Evolutionary conservation across 2,329 filamentous ascomycete genomes (phyloP).

Genomic region (Dichotomopilus funicola): DNA sequence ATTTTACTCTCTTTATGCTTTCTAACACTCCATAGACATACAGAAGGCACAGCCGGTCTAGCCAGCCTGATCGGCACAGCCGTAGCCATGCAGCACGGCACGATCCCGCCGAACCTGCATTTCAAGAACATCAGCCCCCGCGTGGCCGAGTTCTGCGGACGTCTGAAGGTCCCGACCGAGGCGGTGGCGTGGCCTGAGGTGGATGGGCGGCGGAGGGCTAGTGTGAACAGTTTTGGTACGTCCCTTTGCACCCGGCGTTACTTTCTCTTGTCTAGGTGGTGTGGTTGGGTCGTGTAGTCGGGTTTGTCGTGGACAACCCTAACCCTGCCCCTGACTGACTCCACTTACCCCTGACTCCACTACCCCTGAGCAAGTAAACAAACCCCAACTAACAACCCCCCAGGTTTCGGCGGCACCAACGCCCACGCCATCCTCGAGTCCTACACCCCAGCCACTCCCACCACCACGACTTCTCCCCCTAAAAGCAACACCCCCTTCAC

Average conservation of each 20-base stretch:
- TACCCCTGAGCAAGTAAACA: no score
- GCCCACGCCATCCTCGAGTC: conserved; percentile 21
- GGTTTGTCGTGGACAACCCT: no score
- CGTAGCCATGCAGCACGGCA: not conserved
- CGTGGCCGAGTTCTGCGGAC: not conserved
- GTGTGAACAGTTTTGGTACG: conserved; percentile 3
- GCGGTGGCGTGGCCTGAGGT: not conserved
- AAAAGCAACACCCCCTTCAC: not conserved
- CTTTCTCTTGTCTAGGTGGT: no score
- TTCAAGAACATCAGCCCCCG: not conserved
- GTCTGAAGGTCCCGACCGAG: not conserved
- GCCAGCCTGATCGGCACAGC: not conserved
- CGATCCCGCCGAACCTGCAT: not conserved
- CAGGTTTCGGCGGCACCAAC: conserved; percentile 27
- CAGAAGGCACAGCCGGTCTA: not conserved
- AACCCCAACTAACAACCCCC: not conserved
- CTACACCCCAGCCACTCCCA: not conserved
- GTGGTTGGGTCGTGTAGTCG: no score
- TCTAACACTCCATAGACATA: not conserved
- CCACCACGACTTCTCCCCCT: not conserved
- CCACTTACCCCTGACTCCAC: no score
- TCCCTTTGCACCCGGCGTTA: not conserved
- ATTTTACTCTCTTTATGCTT: not conserved
- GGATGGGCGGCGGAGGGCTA: not conserved
- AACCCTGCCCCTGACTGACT: no score